Conservation (phyloP, 768 basidiomycete genomes). For the Brasilioporus rufonigricans region DNA sequence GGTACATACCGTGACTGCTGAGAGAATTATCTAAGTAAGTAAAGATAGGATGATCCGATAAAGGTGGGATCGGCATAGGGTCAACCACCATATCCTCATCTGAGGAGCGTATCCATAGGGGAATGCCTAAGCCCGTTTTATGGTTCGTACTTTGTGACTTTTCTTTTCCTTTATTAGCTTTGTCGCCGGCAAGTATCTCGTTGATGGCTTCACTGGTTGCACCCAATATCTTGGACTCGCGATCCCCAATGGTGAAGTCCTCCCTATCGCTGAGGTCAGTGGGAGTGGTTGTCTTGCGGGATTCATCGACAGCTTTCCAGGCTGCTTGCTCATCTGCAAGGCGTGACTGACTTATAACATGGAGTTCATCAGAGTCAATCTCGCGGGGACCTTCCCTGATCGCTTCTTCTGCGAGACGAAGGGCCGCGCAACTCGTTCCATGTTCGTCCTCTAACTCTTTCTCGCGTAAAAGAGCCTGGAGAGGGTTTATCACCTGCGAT, state of each 20-base stretch:
- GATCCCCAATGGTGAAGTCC: conserved; percentile 39
- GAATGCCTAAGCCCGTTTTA: conserved; percentile 21
- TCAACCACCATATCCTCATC: conserved; percentile 23
- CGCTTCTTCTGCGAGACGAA: conserved; percentile 46
- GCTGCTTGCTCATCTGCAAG: conserved; percentile 42
- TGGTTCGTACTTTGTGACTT: conserved; percentile 26
- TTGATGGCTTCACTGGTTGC: conserved; percentile 40
- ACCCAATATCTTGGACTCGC: conserved; percentile 28
- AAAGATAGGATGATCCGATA: conserved; percentile 28
- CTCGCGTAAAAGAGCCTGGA: conserved; percentile 54
- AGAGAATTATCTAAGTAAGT: conserved; percentile 32
- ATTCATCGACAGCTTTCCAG: conserved; percentile 34
- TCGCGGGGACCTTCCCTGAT: conserved; percentile 32
- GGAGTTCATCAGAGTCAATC: conserved; percentile 19
- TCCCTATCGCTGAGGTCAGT: conserved; percentile 14
- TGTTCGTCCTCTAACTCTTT: conserved; percentile 36
- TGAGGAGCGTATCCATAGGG: conserved; percentile 32
- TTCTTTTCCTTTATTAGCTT: conserved; percentile 26
- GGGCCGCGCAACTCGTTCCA: conserved; percentile 38
- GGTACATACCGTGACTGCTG: conserved; percentile 34
- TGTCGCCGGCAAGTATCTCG: conserved; percentile 44
- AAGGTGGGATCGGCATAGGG: conserved; percentile 1
- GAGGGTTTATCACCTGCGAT: conserved; percentile 42
- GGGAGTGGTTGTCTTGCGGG: conserved; percentile 17
- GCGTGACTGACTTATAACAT: conserved; percentile 5